phyloP scores from a whole-genome alignment of 1,139 yeast genomes.

The Scheffersomyces segobiensis region DNA sequence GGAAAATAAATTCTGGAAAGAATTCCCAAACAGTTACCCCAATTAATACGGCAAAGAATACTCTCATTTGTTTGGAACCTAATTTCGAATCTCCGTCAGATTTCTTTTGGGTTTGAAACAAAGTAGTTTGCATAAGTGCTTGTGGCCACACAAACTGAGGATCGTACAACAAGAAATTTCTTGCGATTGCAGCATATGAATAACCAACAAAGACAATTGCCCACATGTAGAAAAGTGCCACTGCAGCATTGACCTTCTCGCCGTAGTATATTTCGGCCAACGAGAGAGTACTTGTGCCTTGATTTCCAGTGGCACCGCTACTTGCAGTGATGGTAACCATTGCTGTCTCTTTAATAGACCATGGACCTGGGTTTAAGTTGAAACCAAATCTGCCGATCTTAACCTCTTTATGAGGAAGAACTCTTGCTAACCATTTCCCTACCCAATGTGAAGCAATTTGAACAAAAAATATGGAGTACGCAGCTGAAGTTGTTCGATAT shows the following conservation, averaged over 20 bases:
- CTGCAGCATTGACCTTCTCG: constrained; percentile 11
- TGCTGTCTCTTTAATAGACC: constrained; percentile 21
- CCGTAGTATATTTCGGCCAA: constrained; percentile 18
- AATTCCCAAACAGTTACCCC: constrained; percentile 31
- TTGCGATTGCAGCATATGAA: constrained; percentile 21
- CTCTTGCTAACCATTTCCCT: constrained; percentile 18
- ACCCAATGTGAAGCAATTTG: constrained; percentile 22
- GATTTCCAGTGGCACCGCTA: constrained; percentile 21
- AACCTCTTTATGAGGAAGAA: constrained; percentile 11
- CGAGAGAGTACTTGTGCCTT: constrained; percentile 18
- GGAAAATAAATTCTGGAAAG: constrained; percentile 19
- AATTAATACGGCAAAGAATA: constrained; percentile 24
- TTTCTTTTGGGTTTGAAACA: constrained; percentile 16
- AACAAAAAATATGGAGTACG: constrained; percentile 22
- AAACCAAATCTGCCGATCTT: constrained; percentile 8
- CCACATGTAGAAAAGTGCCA: constrained; percentile 19
- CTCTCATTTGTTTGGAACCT: constrained; percentile 16
- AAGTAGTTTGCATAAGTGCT: constrained; percentile 21
- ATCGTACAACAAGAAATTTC: constrained; percentile 15
- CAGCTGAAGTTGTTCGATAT: constrained; percentile 22
- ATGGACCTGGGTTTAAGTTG: constrained; percentile 20
- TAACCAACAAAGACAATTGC: constrained; percentile 22
- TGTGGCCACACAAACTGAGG: constrained; percentile 18
- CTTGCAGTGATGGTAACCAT: constrained; percentile 21
- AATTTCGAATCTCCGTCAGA: constrained; percentile 8